These are phyloP conservation scores for Globisporangium ultimum DNA, from an alignment of 352 stramenopile species.

Conservation along the genomic window DNA sequence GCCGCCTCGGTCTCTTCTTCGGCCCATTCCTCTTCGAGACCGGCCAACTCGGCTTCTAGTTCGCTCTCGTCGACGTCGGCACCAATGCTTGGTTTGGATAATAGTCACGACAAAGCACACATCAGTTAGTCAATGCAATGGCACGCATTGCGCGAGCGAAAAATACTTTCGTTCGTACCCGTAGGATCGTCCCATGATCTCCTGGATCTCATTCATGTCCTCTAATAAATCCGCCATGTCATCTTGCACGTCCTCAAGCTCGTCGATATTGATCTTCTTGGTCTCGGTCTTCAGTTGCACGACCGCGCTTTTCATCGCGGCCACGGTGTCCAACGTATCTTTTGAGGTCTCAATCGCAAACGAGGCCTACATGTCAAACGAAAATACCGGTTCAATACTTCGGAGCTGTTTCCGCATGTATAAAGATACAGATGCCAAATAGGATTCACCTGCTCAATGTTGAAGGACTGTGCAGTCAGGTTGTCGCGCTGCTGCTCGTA, in stretches of 20 bases:
- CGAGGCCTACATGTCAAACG: constrained; percentile 34
- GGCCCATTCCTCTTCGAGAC: constrained; percentile 92
- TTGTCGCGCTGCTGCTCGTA: constrained; percentile 83
- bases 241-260: constrained; percentile 96
- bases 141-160: background rate
- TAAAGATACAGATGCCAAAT: background rate
- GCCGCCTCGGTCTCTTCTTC: constrained; percentile 59
- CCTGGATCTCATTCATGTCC: constrained; percentile 98
- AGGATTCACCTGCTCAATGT: constrained; percentile 64
- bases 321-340: constrained; percentile 90
- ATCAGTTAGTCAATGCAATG: too few species aligned
- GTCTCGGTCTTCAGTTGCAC: constrained; percentile 92
- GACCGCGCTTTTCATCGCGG: constrained; percentile 93
- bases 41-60: constrained; percentile 93
- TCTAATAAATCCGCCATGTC: constrained; percentile 97
- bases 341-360: constrained; percentile 93
- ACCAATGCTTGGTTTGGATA: constrained; percentile 63
- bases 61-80: constrained; percentile 95
- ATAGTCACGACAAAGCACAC: too few species aligned
- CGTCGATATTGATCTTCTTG: constrained; percentile 95
- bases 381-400: too few species aligned
- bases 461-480: constrained; percentile 79
- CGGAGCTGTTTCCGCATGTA: background rate
- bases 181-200: constrained; percentile 95
- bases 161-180: constrained; percentile 37